Percentiles rank a stretch among this genome's conserved stretches.
phyloP scores from a whole-genome alignment of 225 moss, liverwort and hornwort genomes.

The Antitrichia curtipendula region DNA sequence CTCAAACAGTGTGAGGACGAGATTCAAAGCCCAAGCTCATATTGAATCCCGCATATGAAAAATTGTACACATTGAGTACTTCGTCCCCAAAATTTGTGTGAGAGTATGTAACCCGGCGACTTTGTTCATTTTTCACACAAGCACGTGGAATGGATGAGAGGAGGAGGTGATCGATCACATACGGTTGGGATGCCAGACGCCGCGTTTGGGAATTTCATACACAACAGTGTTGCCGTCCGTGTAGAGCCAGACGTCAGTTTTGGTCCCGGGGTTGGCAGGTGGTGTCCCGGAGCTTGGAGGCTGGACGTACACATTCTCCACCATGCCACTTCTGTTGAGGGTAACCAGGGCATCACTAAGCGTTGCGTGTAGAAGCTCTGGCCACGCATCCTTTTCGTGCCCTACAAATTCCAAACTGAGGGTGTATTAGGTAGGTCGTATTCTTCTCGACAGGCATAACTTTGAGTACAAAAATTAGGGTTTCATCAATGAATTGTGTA shows the following conservation, averaged over 20 bases:
- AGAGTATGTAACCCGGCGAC: too few species aligned
- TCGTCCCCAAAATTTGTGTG: background rate
- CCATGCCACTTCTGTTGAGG: background rate
- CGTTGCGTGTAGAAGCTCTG: conserved; percentile 18
- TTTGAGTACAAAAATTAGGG: background rate
- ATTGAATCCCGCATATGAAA: background rate
- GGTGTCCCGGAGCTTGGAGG: conserved; percentile 1
- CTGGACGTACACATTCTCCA: conserved; percentile 26
- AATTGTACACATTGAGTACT: background rate
- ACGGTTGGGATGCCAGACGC: conserved; percentile 48
- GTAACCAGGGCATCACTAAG: background rate
- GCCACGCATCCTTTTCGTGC: conserved; percentile 30
- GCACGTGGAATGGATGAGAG: background rate
- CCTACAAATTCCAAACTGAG: background rate
- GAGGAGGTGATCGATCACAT: background rate
- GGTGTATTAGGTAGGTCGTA: background rate
- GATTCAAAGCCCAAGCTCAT: background rate
- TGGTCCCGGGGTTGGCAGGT: background rate
- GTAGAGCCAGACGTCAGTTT: conserved; percentile 34
- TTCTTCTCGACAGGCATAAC: background rate
- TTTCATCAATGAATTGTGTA: background rate
- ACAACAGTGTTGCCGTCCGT: background rate
- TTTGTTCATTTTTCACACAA: background rate
- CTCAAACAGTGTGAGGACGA: too few species aligned
- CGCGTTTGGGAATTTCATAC: conserved; percentile 26